Evolutionary conservation across 176 grass and related monocot genomes (phyloP).

Genomic region (Dendrocalamus sinicus): DNA sequence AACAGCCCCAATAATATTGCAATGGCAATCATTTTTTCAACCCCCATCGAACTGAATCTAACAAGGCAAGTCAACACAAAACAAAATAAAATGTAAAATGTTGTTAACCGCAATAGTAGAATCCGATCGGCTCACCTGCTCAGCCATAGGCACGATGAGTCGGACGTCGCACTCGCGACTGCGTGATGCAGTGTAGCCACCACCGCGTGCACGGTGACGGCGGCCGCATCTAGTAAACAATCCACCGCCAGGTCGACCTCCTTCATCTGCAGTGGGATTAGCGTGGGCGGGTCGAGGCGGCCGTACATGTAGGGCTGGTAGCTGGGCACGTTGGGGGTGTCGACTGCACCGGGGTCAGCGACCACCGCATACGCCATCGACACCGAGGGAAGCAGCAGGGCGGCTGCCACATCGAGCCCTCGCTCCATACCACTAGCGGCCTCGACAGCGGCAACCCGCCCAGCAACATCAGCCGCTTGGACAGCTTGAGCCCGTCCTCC

Average conservation of each 20-base stretch:
- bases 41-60: conserved; percentile 36
- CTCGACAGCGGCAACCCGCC: conserved; percentile 46
- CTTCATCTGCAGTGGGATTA: conserved; percentile 93
- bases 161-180: conserved; percentile 72
- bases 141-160: conserved; percentile 70
- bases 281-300: conserved; percentile 69
- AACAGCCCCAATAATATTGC: background rate
- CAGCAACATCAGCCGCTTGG: conserved; percentile 61
- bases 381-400: conserved; percentile 58
- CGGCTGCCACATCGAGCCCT: background rate
- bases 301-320: conserved; percentile 95
- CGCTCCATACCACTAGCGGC: conserved; percentile 57
- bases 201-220: conserved; percentile 60
- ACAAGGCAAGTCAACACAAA: background rate
- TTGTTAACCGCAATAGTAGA: background rate
- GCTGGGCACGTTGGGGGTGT: conserved; percentile 86
- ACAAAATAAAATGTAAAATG: conserved; percentile 17
- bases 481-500: conserved; percentile 82
- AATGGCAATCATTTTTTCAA: conserved; percentile 19
- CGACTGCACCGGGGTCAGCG: conserved; percentile 70
- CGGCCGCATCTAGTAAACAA: conserved; percentile 61
- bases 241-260: conserved; percentile 69
- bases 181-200: conserved; percentile 88
- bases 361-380: conserved; percentile 81
- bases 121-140: conserved; percentile 62